These are phyloP conservation scores for Citrus glauca DNA, from an alignment of 345 rosid genomes.

Conservation along the genomic window DNA sequence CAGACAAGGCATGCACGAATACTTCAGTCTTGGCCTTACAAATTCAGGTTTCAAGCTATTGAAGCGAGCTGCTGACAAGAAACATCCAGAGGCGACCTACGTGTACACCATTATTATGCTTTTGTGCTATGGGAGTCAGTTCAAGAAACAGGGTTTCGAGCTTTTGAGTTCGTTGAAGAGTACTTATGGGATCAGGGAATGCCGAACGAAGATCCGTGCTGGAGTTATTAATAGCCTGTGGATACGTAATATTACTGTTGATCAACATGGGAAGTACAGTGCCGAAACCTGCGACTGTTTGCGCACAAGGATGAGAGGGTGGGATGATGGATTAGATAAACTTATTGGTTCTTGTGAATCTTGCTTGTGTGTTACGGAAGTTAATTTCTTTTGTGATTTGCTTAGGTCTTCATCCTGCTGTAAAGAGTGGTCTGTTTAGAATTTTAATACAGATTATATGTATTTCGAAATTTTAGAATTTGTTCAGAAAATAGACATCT, in stretches of 20 bases:
- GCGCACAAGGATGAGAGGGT: background rate
- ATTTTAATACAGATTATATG: too few relatives aligned
- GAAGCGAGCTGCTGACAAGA: background rate
- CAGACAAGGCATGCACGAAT: background rate
- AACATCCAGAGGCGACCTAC: background rate
- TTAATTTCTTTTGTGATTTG: background rate
- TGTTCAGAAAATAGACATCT: too few relatives aligned
- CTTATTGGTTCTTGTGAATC: background rate
- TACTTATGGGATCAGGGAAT: background rate
- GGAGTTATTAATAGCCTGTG: background rate
- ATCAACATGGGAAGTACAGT: background rate
- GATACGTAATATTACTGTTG: background rate
- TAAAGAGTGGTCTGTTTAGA: too few relatives aligned
- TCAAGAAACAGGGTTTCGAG: background rate
- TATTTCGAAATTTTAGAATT: too few relatives aligned
- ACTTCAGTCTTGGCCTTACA: background rate
- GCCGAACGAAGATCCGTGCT: background rate
- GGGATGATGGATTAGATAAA: background rate
- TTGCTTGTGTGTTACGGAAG: slow-evolving; percentile 11
- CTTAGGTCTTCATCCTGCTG: background rate
- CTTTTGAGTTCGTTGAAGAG: background rate
- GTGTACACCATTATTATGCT: slow-evolving; percentile 1
- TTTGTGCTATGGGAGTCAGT: background rate
- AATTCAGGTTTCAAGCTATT: background rate
- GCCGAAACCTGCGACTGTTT: background rate